Conservation (phyloP, 495 filamentous ascomycete genomes). For the Penicillium dipodomyicola region DNA sequence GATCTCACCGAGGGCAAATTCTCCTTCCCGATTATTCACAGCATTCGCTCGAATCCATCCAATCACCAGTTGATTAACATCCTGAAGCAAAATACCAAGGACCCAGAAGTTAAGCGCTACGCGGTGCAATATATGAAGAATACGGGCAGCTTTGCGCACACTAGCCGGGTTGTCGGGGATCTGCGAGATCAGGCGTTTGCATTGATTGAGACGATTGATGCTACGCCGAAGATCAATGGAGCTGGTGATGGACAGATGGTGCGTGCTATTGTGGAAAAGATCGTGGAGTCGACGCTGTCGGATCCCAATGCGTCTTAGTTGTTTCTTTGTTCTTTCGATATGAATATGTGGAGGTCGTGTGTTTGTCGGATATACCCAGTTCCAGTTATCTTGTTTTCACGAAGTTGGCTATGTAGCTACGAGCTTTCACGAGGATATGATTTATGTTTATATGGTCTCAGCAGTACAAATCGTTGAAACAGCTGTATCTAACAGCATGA, state of each 20-base stretch:
- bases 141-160: slow-evolving; percentile 87
- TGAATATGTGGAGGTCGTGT: neutral
- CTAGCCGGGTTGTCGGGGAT: slow-evolving; percentile 63
- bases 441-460: neutral
- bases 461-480: neutral
- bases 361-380: slow-evolving; percentile 4
- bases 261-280: slow-evolving; percentile 46
- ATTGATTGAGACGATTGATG: slow-evolving; percentile 68
- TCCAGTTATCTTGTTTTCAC: neutral
- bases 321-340: neutral
- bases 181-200: slow-evolving; percentile 63
- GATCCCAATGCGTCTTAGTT: slow-evolving; percentile 13
- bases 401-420: slow-evolving; percentile 7
- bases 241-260: slow-evolving; percentile 41
- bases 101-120: slow-evolving; percentile 86
- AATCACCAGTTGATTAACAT: slow-evolving; percentile 89
- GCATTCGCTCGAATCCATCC: slow-evolving; percentile 74
- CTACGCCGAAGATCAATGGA: slow-evolving; percentile 34
- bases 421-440: slow-evolving; percentile 8
- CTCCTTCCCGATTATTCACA: slow-evolving; percentile 94
- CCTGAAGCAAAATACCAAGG: slow-evolving; percentile 79
- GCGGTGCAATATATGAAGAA: slow-evolving; percentile 90
- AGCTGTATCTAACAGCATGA: neutral
- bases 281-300: slow-evolving; percentile 40
- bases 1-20: slow-evolving; percentile 98